Percentiles rank a stretch among this genome's conserved stretches.
Conservation (phyloP, 169 alveolate genomes). For the Miamiensis avidus region DNA sequence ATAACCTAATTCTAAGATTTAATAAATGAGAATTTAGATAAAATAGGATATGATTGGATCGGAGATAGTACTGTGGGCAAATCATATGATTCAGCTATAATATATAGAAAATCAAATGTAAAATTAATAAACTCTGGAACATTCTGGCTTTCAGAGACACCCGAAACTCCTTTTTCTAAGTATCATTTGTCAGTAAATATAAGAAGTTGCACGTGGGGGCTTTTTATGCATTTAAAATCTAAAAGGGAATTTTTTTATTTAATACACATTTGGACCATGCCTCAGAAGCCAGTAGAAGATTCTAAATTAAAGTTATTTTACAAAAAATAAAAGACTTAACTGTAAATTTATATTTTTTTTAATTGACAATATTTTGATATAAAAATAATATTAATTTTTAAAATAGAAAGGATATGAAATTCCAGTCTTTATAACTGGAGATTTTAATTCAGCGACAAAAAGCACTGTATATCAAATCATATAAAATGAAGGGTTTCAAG, state of each 20-base stretch:
- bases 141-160: background rate
- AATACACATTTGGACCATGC: background rate
- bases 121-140: background rate
- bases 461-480: background rate
- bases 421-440: background rate
- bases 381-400: too few species aligned
- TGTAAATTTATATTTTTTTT: background rate
- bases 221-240: background rate
- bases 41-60: background rate
- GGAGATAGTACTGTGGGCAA: background rate
- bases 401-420: background rate
- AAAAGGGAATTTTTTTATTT: too few species aligned
- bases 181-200: background rate
- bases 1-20: background rate
- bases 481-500: background rate
- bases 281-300: background rate
- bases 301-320: background rate
- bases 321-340: too few species aligned
- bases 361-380: too few species aligned
- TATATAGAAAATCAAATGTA: too few species aligned
- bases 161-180: background rate
- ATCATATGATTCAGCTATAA: background rate
- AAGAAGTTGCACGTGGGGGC: background rate
- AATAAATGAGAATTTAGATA: background rate
- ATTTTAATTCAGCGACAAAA: background rate